Evolutionary conservation across 768 basidiomycete species (phyloP).

Genomic region (Boletus rubescentipes): DNA sequence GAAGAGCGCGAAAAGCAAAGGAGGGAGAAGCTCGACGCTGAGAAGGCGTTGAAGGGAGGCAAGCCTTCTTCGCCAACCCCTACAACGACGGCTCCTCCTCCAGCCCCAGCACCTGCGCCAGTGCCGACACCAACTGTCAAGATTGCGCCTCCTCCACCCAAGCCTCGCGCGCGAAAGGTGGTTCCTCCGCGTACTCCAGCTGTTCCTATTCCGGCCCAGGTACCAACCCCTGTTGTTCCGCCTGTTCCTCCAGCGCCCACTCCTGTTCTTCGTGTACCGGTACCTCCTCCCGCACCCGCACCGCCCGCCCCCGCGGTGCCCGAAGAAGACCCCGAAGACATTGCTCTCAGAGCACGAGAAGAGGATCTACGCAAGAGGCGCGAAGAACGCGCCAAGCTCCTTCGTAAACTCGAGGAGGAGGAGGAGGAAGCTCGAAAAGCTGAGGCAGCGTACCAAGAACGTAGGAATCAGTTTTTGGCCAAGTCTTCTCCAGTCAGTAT

Average conservation of each 20-base stretch:
- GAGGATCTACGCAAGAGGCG: conserved; percentile 68
- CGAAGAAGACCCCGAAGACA: conserved; percentile 77
- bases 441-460: conserved; percentile 41
- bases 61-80: conserved; percentile 41
- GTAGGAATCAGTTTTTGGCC: conserved; percentile 36
- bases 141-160: conserved; percentile 38
- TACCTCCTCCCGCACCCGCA: conserved; percentile 55
- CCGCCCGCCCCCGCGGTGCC: conserved; percentile 36
- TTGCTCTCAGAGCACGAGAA: conserved; percentile 63
- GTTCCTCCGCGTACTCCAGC: conserved; percentile 9
- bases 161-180: conserved; percentile 15
- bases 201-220: conserved; percentile 26
- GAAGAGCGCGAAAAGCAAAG: conserved; percentile 76
- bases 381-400: conserved; percentile 66
- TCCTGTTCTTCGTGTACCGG: conserved; percentile 26
- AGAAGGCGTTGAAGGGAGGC: conserved; percentile 61
- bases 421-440: conserved; percentile 54
- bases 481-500: conserved; percentile 35
- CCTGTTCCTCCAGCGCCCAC: conserved; percentile 27
- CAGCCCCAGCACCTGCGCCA: conserved; percentile 37
- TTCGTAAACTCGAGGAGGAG: conserved; percentile 70
- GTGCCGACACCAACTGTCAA: conserved; percentile 38
- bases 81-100: conserved; percentile 43
- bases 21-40: conserved; percentile 70
- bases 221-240: conserved; percentile 18